phyloP scores from a whole-genome alignment of 2,329 filamentous ascomycete species.

The Aulographum hederae region DNA sequence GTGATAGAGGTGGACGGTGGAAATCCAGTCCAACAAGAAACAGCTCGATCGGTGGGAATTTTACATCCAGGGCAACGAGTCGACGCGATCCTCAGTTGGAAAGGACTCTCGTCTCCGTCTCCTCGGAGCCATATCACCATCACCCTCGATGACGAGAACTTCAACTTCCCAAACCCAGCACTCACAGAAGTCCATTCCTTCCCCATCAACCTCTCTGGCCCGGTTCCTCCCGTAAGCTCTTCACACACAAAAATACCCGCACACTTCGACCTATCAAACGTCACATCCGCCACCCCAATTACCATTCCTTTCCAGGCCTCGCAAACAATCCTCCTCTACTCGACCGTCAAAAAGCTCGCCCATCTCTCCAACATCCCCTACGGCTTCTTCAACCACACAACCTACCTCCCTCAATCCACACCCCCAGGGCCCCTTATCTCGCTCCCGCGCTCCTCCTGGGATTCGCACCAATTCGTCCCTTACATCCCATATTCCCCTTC shows the following conservation, averaged over 20 bases:
- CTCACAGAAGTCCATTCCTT: constrained; percentile 9
- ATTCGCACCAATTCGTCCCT: constrained; percentile 14
- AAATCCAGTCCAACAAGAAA: constrained; percentile 12
- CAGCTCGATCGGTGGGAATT: constrained; percentile 10
- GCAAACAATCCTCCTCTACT: constrained; percentile 27
- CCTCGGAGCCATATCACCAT: no score
- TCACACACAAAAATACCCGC: neutral
- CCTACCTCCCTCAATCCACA: constrained; percentile 21
- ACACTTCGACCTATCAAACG: no score
- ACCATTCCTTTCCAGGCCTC: constrained; percentile 8
- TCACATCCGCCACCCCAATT: neutral
- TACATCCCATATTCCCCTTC: constrained; percentile 16
- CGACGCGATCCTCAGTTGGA: no score
- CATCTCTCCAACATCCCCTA: constrained; percentile 23
- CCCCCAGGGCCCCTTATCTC: constrained; percentile 16
- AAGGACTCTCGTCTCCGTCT: no score
- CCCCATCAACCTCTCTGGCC: neutral
- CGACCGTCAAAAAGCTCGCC: constrained; percentile 26
- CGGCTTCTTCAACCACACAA: constrained; percentile 30
- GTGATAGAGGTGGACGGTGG: constrained; percentile 24
- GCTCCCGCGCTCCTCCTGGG: constrained; percentile 19
- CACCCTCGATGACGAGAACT: constrained; percentile 15
- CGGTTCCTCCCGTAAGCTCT: neutral
- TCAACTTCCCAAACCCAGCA: constrained; percentile 26
- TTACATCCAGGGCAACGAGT: neutral